Evolutionary conservation across 768 basidiomycete species (phyloP), one percentile per base, ranked within the genome.

Genomic region (Clavaria fumosa): DNA sequence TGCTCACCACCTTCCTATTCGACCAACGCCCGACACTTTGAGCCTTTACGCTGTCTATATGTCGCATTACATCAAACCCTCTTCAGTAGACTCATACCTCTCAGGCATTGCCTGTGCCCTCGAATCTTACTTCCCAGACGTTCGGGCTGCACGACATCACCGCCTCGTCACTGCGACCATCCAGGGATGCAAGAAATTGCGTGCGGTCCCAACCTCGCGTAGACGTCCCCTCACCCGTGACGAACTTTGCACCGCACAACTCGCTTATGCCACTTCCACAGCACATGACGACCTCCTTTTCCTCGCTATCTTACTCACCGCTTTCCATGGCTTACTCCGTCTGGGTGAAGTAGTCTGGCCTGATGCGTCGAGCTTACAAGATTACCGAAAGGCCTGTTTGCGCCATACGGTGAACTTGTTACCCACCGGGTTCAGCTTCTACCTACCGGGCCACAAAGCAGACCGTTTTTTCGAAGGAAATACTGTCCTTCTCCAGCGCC

Each of bases 381-480:
- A 50, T 19, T 42, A 24, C 4, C 41, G 42, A 1, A 59, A 57
- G 37, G 14, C 56, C 11, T 42, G 50, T 1, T 15, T 26, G 11
- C 40, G 55, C 0, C 7, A 26, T 7, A 44, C 52, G 1, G 44
- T 58, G 0, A 7, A 5, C 0, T 7, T 48, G 7, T 9, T 7
- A 0, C 10, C 12, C 0, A 5, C 43, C 1, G 23, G 7, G 1
- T 50, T 38, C 27, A 9, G 17, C 0, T 62, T 56, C 34, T 20
- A 48, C 9, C 46, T 67, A 0, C 63, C 62, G 0, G 17, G 33
- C 0, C 63, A 64, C 42, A 67, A 67, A 34, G 56, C 54, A 4
- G 59, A 65, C 43, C 39, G 15, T 0, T 46, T 41, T 23, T 55
- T 53, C 23, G 46, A 51, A 22, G 52, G 52, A 5, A 57, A 51